Conservation (phyloP, 768 basidiomycete genomes). For the Hygrophorus pudorinus region DNA sequence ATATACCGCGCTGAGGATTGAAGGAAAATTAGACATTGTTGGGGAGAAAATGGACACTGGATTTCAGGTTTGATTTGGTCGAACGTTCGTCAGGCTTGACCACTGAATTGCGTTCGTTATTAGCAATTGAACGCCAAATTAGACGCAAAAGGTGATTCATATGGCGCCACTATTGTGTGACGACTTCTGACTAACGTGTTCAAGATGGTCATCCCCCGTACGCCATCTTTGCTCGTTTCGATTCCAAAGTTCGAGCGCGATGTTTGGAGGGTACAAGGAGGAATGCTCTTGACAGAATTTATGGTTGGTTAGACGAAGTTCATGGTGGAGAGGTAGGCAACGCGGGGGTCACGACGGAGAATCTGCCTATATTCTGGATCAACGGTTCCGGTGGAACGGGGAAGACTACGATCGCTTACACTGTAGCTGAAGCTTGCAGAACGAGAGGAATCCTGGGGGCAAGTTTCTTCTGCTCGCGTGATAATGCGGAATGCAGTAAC, state of each 20-base stretch:
- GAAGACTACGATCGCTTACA: slow-evolving; percentile 18
- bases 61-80: not conserved
- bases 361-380: slow-evolving; percentile 9
- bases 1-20: not conserved
- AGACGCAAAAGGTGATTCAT: not conserved
- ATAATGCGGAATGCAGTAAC: slow-evolving; percentile 15
- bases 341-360: not conserved
- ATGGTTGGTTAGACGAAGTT: not conserved
- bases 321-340: not conserved
- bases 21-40: not conserved
- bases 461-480: slow-evolving; percentile 27
- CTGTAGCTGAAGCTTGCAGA: slow-evolving; percentile 14
- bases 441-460: slow-evolving; percentile 15
- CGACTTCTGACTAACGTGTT: not conserved
- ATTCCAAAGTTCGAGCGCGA: slow-evolving; percentile 1
- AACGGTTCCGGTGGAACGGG: slow-evolving; percentile 16
- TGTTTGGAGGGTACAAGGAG: slow-evolving; percentile 2
- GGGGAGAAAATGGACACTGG: not conserved
- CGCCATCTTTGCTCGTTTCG: slow-evolving; percentile 1
- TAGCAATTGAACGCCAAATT: not conserved
- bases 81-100: too few species aligned
- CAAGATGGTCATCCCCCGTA: slow-evolving; percentile 1
- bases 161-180: too few species aligned
- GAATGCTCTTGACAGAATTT: not conserved
- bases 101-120: not conserved